These are phyloP conservation scores for Pelargonium cotyledonis DNA, from an alignment of 441 rosid genomes.

Conservation along the genomic window DNA sequence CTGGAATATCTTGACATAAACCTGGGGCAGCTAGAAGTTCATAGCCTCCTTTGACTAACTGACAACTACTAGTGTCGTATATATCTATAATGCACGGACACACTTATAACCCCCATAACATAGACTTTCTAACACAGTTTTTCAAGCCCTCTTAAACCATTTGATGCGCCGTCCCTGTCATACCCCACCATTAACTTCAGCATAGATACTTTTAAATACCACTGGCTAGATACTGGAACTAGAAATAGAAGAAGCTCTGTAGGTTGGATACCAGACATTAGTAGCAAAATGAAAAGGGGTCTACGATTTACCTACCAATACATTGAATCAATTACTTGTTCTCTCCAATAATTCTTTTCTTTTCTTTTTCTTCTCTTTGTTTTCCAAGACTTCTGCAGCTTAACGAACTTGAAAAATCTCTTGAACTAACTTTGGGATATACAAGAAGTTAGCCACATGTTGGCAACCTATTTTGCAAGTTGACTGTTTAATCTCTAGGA, in stretches of 20 bases:
- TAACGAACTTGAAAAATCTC: background rate
- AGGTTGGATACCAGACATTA: background rate
- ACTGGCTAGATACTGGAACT: no score
- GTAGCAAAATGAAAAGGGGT: background rate
- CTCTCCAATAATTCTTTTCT: no score
- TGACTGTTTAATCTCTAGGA: background rate
- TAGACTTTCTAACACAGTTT: background rate
- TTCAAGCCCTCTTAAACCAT: background rate
- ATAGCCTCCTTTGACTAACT: background rate
- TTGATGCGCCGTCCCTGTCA: background rate
- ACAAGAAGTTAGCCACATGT: background rate
- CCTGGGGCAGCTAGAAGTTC: background rate
- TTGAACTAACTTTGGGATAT: background rate
- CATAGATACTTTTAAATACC: background rate
- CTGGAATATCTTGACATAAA: background rate
- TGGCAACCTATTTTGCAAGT: background rate
- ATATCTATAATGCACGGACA: background rate
- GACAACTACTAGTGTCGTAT: background rate
- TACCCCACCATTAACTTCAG: background rate
- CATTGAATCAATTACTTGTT: no score
- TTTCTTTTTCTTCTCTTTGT: no score
- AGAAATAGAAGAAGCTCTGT: no score
- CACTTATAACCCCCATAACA: background rate
- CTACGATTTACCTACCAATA: no score
- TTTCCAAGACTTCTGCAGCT: background rate